Evolutionary conservation across 1,139 yeast species (phyloP).

Genomic region (Yamadazyma songkhlaensis): DNA sequence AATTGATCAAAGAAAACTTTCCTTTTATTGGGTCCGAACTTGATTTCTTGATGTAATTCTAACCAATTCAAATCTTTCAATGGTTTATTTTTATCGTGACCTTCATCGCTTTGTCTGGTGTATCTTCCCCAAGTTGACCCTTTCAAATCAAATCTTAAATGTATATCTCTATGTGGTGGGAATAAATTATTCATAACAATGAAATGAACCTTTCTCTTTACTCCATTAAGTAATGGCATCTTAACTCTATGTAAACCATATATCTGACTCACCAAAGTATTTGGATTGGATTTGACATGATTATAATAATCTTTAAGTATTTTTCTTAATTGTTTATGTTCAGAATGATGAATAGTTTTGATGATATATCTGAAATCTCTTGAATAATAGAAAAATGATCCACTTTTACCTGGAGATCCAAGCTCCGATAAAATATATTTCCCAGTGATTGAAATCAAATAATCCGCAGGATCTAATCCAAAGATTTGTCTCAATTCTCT

Average conservation of each 20-base stretch:
- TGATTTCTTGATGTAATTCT: constrained; percentile 56
- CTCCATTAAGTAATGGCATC: constrained; percentile 63
- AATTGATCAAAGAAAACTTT: constrained; percentile 64
- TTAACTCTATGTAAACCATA: constrained; percentile 94
- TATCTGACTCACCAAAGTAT: constrained; percentile 87
- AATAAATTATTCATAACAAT: constrained; percentile 96
- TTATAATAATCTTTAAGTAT: constrained; percentile 74
- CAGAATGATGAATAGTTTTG: constrained; percentile 92
- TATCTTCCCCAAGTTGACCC: constrained; percentile 90
- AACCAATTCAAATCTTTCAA: constrained; percentile 90
- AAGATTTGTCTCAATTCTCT: constrained; percentile 76
- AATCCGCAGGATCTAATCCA: constrained; percentile 94
- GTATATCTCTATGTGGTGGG: constrained; percentile 91
- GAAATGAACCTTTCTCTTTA: constrained; percentile 77
- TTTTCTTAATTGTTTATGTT: constrained; percentile 77
- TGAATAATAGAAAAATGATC: constrained; percentile 93
- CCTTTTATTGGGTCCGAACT: constrained; percentile 70
- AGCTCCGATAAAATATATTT: constrained; percentile 88
- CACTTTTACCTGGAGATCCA: constrained; percentile 96
- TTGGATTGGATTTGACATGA: constrained; percentile 82
- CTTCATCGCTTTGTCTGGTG: constrained; percentile 27
- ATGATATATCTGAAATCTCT: constrained; percentile 92
- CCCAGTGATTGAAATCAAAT: constrained; percentile 86
- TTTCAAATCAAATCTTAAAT: constrained; percentile 83
- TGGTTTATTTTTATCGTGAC: constrained; percentile 27